These are phyloP conservation scores for Xylaria sp. DNA, from an alignment of 495 filamentous ascomycete species.

Conservation along the genomic window DNA sequence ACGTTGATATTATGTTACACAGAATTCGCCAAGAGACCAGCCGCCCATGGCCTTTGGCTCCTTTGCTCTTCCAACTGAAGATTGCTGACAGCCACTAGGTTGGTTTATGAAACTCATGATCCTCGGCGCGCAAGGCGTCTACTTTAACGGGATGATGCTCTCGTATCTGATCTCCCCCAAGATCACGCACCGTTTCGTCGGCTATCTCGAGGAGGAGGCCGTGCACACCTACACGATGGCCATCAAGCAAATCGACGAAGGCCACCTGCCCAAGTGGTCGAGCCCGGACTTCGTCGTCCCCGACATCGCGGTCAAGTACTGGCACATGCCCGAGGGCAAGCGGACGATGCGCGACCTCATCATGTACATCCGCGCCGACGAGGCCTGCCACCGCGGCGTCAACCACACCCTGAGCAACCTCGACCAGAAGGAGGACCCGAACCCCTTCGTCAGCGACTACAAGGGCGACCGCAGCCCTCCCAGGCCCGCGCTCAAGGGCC, in stretches of 20 bases:
- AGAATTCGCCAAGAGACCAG: slow-evolving; percentile 43
- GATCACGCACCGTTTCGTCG: slow-evolving; percentile 94
- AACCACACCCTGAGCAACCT: slow-evolving; percentile 94
- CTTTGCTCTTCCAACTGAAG: neutral
- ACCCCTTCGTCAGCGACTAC: slow-evolving; percentile 85
- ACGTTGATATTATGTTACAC: slow-evolving; percentile 31
- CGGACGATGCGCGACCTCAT: slow-evolving; percentile 86
- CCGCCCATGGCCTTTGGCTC: neutral
- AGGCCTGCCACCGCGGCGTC: slow-evolving; percentile 96
- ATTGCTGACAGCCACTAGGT: slow-evolving; percentile 42
- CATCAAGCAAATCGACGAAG: slow-evolving; percentile 84
- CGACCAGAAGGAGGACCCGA: slow-evolving; percentile 81
- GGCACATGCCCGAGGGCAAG: slow-evolving; percentile 87
- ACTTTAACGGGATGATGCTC: slow-evolving; percentile 93
- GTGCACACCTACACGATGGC: slow-evolving; percentile 92
- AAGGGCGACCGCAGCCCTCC: slow-evolving; percentile 63
- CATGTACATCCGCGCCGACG: slow-evolving; percentile 89
- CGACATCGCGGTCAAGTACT: slow-evolving; percentile 88
- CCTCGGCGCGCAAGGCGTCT: slow-evolving; percentile 81
- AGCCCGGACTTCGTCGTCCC: slow-evolving; percentile 74
- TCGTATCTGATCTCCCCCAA: slow-evolving; percentile 87
- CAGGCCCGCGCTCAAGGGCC: slow-evolving; percentile 68
- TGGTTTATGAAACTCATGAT: slow-evolving; percentile 89
- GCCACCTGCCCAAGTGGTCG: slow-evolving; percentile 81
- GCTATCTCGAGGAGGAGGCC: slow-evolving; percentile 96